Conservation (phyloP, 768 basidiomycete species). For the Lentinula guzmanii region DNA sequence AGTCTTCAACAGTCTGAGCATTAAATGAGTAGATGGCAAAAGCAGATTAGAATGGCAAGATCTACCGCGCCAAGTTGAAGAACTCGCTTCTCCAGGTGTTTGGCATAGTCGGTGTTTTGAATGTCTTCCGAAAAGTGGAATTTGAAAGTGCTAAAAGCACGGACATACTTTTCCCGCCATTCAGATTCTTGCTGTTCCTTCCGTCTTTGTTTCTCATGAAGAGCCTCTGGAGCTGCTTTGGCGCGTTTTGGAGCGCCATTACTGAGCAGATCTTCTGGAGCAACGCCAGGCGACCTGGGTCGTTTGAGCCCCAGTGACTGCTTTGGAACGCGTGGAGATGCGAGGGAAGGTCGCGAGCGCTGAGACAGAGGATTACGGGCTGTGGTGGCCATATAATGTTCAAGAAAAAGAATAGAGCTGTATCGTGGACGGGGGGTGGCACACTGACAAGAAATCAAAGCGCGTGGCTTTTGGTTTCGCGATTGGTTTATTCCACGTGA, state of each 20-base stretch:
- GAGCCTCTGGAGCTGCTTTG: slow-evolving; percentile 23
- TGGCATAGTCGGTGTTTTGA: slow-evolving; percentile 38
- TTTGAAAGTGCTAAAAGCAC: slow-evolving; percentile 76
- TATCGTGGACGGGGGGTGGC: not conserved
- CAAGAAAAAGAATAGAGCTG: slow-evolving; percentile 16
- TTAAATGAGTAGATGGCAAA: not conserved
- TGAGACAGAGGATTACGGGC: slow-evolving; percentile 43
- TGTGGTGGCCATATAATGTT: slow-evolving; percentile 35
- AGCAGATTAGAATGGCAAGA: slow-evolving; percentile 12
- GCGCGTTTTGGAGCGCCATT: slow-evolving; percentile 40
- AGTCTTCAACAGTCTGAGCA: slow-evolving; percentile 72
- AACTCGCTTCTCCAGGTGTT: slow-evolving; percentile 50
- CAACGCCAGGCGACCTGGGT: slow-evolving; percentile 21
- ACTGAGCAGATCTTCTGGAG: slow-evolving; percentile 35
- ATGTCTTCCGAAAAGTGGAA: slow-evolving; percentile 42
- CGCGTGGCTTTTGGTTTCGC: not conserved
- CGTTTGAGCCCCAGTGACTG: slow-evolving; percentile 14
- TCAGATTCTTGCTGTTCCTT: slow-evolving; percentile 41
- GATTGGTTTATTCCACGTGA: not conserved
- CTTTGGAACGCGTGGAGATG: slow-evolving; percentile 24
- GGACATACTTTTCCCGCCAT: slow-evolving; percentile 79
- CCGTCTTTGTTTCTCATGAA: not conserved
- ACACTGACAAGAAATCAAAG: not conserved
- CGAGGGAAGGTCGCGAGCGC: slow-evolving; percentile 29
- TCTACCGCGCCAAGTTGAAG: slow-evolving; percentile 73